Evolutionary conservation across 192 early-diverging fungal species (phyloP), one percentile per base, ranked within the genome.

Genomic region (Jimgerdemannia lactiflua): DNA sequence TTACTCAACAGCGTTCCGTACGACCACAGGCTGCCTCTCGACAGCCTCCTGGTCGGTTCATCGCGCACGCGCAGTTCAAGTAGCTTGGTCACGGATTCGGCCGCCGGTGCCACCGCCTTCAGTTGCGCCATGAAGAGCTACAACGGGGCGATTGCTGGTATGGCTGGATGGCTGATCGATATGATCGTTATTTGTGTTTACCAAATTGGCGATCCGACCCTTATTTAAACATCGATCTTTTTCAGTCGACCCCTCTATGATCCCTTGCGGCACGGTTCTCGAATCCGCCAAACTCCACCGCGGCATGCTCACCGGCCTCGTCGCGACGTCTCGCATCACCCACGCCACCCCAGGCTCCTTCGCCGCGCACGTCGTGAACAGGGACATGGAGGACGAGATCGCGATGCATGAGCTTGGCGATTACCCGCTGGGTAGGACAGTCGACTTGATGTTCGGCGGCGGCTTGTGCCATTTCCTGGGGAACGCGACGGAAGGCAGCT

Each of bases 91-190:
- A 99, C 98, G 0, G 98, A 99, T 83, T 95, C 93, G 63, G 98
- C 98, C 9, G 97, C 98, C 39, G 98, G 97, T 8, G 98, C 97
- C 0, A 99, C 98, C 2, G 98, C 98, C 3, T 98, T 95, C 76
- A 87, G 96, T 17, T 98, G 97, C 79, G 91, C 85, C 14, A 78
- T 90, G 42, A 99, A 99, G 83, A 86, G 95, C 3, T 98, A 96
- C 84, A 99, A 99, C 81, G 93, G 92, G 43, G 98, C 94, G 10
- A 95, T 99, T 73, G 95, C 84, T 74, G 96, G 96, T 82, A 86
- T 43, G 7, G 71, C 71, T 11, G 9, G 72, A 10, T n/a, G 17
- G 44, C 14, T 59, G 8, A 10, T 59, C 14, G 49, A 6, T 59
- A 59, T 59, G 49, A 6, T 10, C 6, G 49, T 59, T 14, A 10